A percentile compares a stretch with the other conserved stretches of the same genome.
These are phyloP conservation scores for Setomelanomma holmii DNA, from an alignment of 2,329 filamentous ascomycete genomes.

Conservation along the genomic window DNA sequence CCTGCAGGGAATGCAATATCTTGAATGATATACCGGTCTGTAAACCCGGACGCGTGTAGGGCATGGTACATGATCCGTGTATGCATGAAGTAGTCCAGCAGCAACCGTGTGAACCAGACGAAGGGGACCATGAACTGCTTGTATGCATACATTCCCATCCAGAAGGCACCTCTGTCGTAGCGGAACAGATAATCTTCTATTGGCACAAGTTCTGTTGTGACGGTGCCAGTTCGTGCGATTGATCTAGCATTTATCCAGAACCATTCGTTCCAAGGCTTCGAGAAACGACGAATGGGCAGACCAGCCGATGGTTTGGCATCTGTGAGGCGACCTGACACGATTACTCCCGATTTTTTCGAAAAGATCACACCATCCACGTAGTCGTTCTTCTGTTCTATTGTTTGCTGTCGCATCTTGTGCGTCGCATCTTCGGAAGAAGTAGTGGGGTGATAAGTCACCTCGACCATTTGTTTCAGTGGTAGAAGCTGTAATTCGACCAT, in stretches of 20 bases:
- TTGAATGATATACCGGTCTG: conserved; percentile 66
- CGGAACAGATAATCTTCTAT: conserved; percentile 65
- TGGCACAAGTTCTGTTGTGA: conserved; percentile 52
- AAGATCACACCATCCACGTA: conserved; percentile 75
- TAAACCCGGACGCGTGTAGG: conserved; percentile 64
- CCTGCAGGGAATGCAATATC: conserved; percentile 66
- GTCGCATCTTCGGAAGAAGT: conserved; percentile 59
- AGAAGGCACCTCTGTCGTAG: conserved; percentile 70
- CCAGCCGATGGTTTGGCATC: conserved; percentile 47
- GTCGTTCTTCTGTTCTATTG: conserved; percentile 55
- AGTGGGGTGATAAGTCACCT: conserved; percentile 67
- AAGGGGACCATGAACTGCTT: conserved; percentile 67
- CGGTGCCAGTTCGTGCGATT: conserved; percentile 9
- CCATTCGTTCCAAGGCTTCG: conserved; percentile 69
- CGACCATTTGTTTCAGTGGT: conserved; percentile 62
- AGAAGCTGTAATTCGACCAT: conserved; percentile 65
- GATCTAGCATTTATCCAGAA: conserved; percentile 70
- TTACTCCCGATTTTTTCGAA: conserved; percentile 59
- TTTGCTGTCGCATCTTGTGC: conserved; percentile 56
- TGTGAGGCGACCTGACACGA: conserved; percentile 66
- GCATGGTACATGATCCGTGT: conserved; percentile 70
- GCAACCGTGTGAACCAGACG: conserved; percentile 62
- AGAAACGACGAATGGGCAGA: conserved; percentile 56
- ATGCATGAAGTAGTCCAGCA: conserved; percentile 67
- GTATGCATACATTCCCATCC: conserved; percentile 67